Evolutionary conservation across 371 early-diverging fungal species (phyloP), one percentile per base, ranked within the genome.

Genomic region (Nematocida displodere): DNA sequence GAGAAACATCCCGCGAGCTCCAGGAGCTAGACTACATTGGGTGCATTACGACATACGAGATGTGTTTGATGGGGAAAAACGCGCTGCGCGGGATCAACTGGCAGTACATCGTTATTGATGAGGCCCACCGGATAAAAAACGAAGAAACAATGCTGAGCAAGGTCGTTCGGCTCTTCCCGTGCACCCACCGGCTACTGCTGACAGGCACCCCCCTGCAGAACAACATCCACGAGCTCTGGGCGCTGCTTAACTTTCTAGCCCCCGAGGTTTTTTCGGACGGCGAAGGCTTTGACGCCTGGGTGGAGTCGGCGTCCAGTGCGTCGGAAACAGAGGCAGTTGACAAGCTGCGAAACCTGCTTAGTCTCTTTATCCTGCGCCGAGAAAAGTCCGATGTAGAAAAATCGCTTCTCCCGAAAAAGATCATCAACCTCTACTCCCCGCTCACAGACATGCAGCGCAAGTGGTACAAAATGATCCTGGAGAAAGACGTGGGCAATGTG

Each of bases 1-100:
- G 90, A 47, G 91, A 90, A 63, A 92, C 91, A 79, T 92, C 93
- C 79, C 89, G 89, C 76, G 92, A 92, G 78, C 92, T 93, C 92
- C 93, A 94, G 80, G 89, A 90, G 54, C 89, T 89, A 77, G 93
- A 92, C 76, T 92, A 93, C 17, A 94, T 80, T 85, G 68, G 66
- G 29, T 64, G 64, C 52, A 78, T 78, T 17, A 78, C 78, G 44
- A 78, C 78, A 24, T 78, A 78, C 46, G 78, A 78, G 34, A 78
- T 78, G 78, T 78, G 78, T 42, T 28, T 78, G 24, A 34, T 53
- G 1, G 68, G 54, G 0, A 78, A 78, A 52, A 52, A 28, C 1
- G 26, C 33, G 34, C 39, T 78, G 11, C 59, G 71, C 28, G 33
- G 49, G 0, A 50, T 77, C 15, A 42, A 78, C 13, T 78, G 78